A percentile compares a stretch with the other conserved stretches of the same genome.
Conservation (phyloP, 192 early-diverging fungal species). For the Coemansia sp. region DNA sequence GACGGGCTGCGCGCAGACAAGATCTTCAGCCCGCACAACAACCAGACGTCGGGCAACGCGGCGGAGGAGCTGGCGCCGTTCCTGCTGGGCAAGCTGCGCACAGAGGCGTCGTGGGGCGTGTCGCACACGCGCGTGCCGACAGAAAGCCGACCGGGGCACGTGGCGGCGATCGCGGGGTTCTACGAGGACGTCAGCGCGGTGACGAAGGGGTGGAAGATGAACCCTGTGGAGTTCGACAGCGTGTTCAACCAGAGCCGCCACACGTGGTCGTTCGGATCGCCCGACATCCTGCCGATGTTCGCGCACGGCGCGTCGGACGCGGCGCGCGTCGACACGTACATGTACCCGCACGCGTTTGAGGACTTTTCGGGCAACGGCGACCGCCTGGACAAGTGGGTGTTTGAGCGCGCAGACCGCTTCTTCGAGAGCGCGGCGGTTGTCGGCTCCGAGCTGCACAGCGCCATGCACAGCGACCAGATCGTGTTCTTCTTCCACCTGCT, state of each 20-base stretch:
- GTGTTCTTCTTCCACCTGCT: slow-evolving; percentile 95
- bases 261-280: slow-evolving; percentile 97
- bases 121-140: slow-evolving; percentile 94
- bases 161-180: slow-evolving; percentile 97
- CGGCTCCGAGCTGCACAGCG: slow-evolving; percentile 49
- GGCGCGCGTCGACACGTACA: slow-evolving; percentile 79
- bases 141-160: slow-evolving; percentile 93
- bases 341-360: slow-evolving; percentile 85
- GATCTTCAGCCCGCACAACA: slow-evolving; percentile 74
- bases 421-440: slow-evolving; percentile 51
- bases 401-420: slow-evolving; percentile 75
- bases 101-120: slow-evolving; percentile 74
- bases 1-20: slow-evolving; percentile 95
- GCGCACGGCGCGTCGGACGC: slow-evolving; percentile 83
- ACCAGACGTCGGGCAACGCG: slow-evolving; percentile 28
- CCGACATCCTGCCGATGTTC: slow-evolving; percentile 98
- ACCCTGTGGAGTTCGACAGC: slow-evolving; percentile 95
- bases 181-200: slow-evolving; percentile 99
- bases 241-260: slow-evolving; percentile 91
- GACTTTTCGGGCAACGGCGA: slow-evolving; percentile 88
- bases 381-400: slow-evolving; percentile 89
- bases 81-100: slow-evolving; percentile 60
- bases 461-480: slow-evolving; percentile 73
- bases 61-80: slow-evolving; percentile 55
- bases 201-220: slow-evolving; percentile 96